Percentiles rank a stretch among this genome's conserved stretches.
These are phyloP conservation scores for Mycena latifolia DNA, from an alignment of 768 basidiomycete species.

Conservation along the genomic window DNA sequence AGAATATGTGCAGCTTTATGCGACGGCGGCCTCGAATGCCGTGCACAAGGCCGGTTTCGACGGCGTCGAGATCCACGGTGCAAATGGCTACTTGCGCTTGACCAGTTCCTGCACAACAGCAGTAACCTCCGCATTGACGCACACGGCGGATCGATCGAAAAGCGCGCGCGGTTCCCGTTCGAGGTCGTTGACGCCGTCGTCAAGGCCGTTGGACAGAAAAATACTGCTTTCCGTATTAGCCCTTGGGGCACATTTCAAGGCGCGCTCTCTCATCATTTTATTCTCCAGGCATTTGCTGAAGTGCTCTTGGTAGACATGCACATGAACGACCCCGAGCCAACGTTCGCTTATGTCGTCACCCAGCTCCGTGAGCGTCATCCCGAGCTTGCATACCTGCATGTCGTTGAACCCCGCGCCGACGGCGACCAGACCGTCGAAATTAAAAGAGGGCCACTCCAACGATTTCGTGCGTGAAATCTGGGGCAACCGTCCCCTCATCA, in stretches of 20 bases:
- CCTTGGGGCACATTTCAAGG: conserved; percentile 45
- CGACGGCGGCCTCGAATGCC: no score
- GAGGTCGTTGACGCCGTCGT: conserved; percentile 58
- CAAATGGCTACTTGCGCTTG: conserved; percentile 49
- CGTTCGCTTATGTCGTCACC: no score
- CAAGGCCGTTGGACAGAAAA: no score
- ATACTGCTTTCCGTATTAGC: no score
- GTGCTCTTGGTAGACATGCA: conserved; percentile 46
- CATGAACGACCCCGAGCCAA: conserved; percentile 56
- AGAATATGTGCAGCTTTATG: conserved; percentile 56
- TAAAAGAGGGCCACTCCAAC: conserved; percentile 40
- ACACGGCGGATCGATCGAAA: conserved; percentile 48
- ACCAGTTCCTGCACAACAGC: conserved; percentile 64
- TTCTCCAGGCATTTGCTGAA: conserved; percentile 33
- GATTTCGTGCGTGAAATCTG: conserved; percentile 54
- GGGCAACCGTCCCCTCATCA: conserved; percentile 48
- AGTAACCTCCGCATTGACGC: no score
- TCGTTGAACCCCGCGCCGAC: conserved; percentile 49
- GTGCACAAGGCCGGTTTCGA: conserved; percentile 66
- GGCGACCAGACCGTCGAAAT: conserved; percentile 21
- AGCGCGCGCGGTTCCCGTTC: conserved; percentile 58
- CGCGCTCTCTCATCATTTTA: conserved; percentile 35
- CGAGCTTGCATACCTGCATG: conserved; percentile 60
- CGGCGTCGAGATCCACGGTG: conserved; percentile 61
- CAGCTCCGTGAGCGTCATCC: conserved; percentile 50